phyloP scores from a whole-genome alignment of 2,329 filamentous ascomycete genomes.

The Cytospora schulzeri region DNA sequence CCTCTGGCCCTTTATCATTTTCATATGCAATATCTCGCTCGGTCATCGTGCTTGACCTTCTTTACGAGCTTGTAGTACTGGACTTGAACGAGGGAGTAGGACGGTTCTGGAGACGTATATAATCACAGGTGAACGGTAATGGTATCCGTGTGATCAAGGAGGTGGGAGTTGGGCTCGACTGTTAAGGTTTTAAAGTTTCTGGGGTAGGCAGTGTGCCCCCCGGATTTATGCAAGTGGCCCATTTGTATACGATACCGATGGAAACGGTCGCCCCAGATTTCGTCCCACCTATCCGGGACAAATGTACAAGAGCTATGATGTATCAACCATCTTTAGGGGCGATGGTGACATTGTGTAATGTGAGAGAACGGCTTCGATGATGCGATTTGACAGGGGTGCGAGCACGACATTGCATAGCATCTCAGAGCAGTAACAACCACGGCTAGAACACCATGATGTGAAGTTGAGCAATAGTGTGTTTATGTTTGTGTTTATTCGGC shows the following conservation, averaged over 20 bases:
- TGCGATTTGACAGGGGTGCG: constrained; percentile 19
- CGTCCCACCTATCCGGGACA: not conserved
- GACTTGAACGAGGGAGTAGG: not conserved
- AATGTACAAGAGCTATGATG: not conserved
- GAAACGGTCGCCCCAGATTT: not conserved
- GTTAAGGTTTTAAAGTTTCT: not conserved
- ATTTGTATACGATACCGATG: not conserved
- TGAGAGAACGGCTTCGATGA: not conserved
- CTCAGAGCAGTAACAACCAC: not conserved
- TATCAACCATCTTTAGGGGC: constrained; percentile 26
- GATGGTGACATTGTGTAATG: constrained; percentile 25
- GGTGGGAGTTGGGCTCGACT: not conserved
- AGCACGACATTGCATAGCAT: constrained; percentile 19
- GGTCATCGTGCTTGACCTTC: constrained; percentile 2
- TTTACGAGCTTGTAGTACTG: too few species aligned
- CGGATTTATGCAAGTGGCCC: not conserved
- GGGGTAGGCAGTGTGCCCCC: not conserved
- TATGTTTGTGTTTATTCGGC: not conserved
- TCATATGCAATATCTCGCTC: constrained; percentile 11
- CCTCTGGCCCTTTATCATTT: constrained; percentile 12
- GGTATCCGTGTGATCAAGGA: not conserved
- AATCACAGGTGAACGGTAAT: not conserved
- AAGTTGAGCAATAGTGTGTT: not conserved
- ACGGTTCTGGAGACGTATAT: not conserved
- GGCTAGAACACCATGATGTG: not conserved